phyloP scores from a whole-genome alignment of 192 early-diverging fungal genomes.

The Entomortierella chlamydospora region DNA sequence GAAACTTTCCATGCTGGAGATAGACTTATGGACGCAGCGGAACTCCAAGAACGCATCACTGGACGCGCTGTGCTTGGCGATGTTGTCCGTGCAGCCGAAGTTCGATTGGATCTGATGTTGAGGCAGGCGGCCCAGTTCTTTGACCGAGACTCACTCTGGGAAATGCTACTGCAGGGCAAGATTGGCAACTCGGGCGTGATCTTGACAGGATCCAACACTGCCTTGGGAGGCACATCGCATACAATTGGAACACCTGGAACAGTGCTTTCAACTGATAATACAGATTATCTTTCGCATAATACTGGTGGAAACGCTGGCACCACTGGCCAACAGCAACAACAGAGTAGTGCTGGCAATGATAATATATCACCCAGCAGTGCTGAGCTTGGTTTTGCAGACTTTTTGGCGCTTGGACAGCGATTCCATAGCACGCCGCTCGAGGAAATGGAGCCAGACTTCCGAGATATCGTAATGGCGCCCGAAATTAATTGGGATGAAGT shows the following conservation, averaged over 20 bases:
- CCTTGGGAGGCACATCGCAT: constrained; percentile 1
- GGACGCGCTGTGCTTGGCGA: constrained; percentile 43
- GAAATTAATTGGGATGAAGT: constrained; percentile 52
- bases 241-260: constrained; percentile 4
- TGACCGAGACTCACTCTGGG: constrained; percentile 54
- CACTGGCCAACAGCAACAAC: constrained; percentile 9
- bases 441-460: constrained; percentile 56
- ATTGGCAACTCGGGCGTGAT: constrained; percentile 37
- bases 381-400: constrained; percentile 52
- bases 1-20: constrained; percentile 17
- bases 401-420: constrained; percentile 54
- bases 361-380: constrained; percentile 9
- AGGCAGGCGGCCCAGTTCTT: constrained; percentile 55
- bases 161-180: constrained; percentile 50
- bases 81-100: constrained; percentile 47
- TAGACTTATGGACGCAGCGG: constrained; percentile 40
- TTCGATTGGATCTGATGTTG: constrained; percentile 41
- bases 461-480: constrained; percentile 42
- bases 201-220: constrained; percentile 23
- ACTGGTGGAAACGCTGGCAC: neutral
- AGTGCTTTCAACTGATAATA: constrained; percentile 6
- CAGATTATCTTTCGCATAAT: constrained; percentile 25
- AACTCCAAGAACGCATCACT: constrained; percentile 46
- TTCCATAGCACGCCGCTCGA: constrained; percentile 53
- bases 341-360: constrained; percentile 1